Conservation (phyloP, 805 yeast genomes). For the Candida arabinofermentans region DNA sequence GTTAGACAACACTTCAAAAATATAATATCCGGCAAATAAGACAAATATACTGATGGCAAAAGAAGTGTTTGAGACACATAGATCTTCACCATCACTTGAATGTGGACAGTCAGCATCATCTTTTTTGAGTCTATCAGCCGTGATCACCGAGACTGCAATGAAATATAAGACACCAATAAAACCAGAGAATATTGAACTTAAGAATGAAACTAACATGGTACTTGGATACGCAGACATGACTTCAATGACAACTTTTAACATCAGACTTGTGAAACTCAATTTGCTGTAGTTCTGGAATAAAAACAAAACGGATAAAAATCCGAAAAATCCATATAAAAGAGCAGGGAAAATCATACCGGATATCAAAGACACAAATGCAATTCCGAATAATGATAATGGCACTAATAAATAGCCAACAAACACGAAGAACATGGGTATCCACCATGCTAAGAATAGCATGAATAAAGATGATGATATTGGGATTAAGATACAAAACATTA, state of each 20-base stretch:
- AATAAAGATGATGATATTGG: conserved; percentile 22
- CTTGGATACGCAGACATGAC: conserved; percentile 74
- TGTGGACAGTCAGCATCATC: conserved; percentile 53
- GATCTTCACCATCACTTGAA: conserved; percentile 24
- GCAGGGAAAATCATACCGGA: conserved; percentile 19
- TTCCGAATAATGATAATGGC: conserved; percentile 24
- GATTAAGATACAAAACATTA: conserved; percentile 10
- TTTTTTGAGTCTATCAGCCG: conserved; percentile 18
- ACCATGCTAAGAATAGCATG: conserved; percentile 22
- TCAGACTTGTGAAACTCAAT: conserved; percentile 27
- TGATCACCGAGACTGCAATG: conserved; percentile 57
- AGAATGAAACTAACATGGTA: conserved; percentile 44
- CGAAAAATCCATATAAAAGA: conserved; percentile 16
- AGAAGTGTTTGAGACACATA: conserved; percentile 29
- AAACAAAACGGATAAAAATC: conserved; percentile 20
- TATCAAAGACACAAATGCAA: conserved; percentile 16
- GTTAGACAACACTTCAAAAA: conserved; percentile 79
- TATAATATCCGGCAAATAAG: conserved; percentile 78
- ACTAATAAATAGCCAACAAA: conserved; percentile 25
- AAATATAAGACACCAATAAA: conserved; percentile 63
- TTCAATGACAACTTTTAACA: conserved; percentile 50
- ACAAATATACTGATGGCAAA: conserved; percentile 46
- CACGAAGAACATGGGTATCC: conserved; percentile 27
- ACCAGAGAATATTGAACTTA: conserved; percentile 41
- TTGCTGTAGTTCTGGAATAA: conserved; percentile 23